Evolutionary conservation across 2,329 filamentous ascomycete species (phyloP), one percentile per base, ranked within the genome.

Genomic region (Corynespora cassiicola): DNA sequence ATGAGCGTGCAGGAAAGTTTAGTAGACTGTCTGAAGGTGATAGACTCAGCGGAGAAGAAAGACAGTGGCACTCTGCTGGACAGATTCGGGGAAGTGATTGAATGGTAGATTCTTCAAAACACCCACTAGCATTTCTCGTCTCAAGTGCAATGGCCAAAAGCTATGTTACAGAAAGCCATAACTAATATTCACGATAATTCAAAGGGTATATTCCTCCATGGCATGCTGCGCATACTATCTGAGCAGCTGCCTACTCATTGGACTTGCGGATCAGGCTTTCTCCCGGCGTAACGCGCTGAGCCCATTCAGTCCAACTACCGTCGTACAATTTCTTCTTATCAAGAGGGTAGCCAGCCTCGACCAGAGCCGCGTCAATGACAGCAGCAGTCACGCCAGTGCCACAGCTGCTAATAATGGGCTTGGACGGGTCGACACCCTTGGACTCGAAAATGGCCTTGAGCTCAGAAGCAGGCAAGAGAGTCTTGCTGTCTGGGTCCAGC

Each of bases 301-400:
- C 84, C 82, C 84, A 87, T 84, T 76, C 95, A 80, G 94, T 97
- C 94, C 94, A 99, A 69, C 91, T 96, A 31, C 94, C 94, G 67
- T 99, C 94, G 61, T 99, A 99, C 15, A 99, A 77, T 62, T 80
- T 85, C 52, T 88, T 81, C 37, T 81, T 80, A 45, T 84, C 79
- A 4, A 81, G 75, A 2, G 87, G 88, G 61, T 84, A 91, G 2
- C 84, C 85, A 15, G 91, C 89, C 67, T 90, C 84, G 19, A 82
- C 82, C 36, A 99, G 72, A 2, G 90, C 94, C 23, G 90, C 86
- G 63, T 99, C 94, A 26, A 99, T 82, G 27, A 96, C 82, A 12
- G 88, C 89, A 6, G 94, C 94, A 8, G 91, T 97, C 34, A 99
- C 92, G 21, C 94, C 94, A 6, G 91, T 96, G 9, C 94, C 94